phyloP scores from a whole-genome alignment of 164 flowering plant species.

The Euptelea pleiosperma region DNA sequence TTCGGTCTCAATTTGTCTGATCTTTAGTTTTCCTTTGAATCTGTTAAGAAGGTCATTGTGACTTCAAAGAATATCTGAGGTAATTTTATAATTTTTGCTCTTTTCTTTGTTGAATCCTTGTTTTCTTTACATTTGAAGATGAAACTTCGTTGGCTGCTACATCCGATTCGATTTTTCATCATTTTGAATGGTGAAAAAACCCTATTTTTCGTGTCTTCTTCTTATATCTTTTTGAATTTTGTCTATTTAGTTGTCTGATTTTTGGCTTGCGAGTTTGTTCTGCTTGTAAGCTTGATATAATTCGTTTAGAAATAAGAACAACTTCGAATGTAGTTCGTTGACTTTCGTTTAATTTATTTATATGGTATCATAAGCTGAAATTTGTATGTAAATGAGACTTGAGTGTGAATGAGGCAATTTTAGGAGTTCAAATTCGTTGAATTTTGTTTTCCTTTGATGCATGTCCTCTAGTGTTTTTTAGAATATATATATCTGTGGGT shows the following conservation, averaged over 20 bases:
- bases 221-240: background rate
- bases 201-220: background rate
- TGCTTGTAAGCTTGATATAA: too few species aligned
- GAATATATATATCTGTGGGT: too few species aligned
- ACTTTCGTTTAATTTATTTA: too few species aligned
- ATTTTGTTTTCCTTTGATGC: too few species aligned
- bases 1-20: background rate
- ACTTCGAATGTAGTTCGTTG: too few species aligned
- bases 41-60: background rate
- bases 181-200: background rate
- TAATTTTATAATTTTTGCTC: too few species aligned
- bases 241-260: background rate
- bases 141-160: background rate
- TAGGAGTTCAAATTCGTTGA: too few species aligned
- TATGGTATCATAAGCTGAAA: too few species aligned
- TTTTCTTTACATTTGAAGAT: background rate
- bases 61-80: background rate
- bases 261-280: background rate
- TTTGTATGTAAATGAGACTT: too few species aligned
- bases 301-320: too few species aligned
- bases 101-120: background rate
- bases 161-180: background rate
- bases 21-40: background rate
- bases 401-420: too few species aligned
- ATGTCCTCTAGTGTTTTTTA: too few species aligned